These are phyloP conservation scores for Lagerstroemia speciosa DNA, from an alignment of 345 rosid species.

Conservation along the genomic window DNA sequence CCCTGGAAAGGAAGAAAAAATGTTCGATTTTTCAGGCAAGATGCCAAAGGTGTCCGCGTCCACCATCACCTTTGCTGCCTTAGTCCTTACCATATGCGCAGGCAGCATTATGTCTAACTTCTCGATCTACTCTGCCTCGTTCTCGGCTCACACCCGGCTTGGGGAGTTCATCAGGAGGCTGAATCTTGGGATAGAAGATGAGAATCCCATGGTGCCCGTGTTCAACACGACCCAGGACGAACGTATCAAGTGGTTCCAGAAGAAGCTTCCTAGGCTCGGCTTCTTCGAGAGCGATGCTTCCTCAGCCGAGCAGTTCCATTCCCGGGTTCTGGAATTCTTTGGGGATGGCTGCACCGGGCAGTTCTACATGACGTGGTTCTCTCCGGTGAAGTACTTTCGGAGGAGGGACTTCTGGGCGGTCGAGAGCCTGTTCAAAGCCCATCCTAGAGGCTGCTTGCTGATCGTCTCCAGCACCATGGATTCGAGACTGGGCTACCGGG, in stretches of 20 bases:
- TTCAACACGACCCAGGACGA: slow-evolving; percentile 30
- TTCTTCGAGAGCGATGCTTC: slow-evolving; percentile 40
- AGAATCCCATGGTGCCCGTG: slow-evolving; percentile 27
- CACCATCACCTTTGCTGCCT: background rate
- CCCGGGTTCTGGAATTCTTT: slow-evolving; percentile 42
- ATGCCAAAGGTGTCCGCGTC: background rate
- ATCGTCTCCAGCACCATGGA: slow-evolving; percentile 63
- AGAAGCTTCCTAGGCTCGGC: slow-evolving; percentile 30
- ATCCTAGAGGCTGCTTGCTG: slow-evolving; percentile 60
- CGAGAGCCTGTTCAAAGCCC: slow-evolving; percentile 56
- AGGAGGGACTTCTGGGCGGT: slow-evolving; percentile 41
- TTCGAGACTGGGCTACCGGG: slow-evolving; percentile 32
- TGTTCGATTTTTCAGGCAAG: background rate
- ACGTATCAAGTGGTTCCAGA: slow-evolving; percentile 39
- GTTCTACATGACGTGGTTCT: slow-evolving; percentile 86
- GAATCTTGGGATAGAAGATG: background rate
- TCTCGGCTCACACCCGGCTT: background rate
- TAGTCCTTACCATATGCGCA: background rate
- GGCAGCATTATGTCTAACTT: background rate
- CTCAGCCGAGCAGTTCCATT: slow-evolving; percentile 34
- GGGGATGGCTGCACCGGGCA: slow-evolving; percentile 35
- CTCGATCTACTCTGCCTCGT: background rate
- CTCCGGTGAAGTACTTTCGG: slow-evolving; percentile 40
- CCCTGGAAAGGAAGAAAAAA: background rate
- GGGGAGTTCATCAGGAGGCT: background rate